Evolutionary conservation across 2,329 filamentous ascomycete species (phyloP), one percentile per base, ranked within the genome.

Genomic region (Diaporthe caulivora): DNA sequence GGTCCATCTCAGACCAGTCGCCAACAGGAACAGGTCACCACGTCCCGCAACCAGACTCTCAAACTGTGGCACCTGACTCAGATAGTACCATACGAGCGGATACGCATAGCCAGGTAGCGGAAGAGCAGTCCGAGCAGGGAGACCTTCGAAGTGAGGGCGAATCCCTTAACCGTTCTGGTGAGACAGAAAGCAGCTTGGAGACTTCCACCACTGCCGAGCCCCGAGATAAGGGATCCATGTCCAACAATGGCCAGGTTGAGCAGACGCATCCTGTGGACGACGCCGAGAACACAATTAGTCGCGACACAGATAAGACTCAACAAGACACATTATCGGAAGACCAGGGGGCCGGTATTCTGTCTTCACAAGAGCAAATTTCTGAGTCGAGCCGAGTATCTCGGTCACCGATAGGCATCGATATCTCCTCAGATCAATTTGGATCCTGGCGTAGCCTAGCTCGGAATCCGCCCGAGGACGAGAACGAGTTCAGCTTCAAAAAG

Each of bases 401-500:
- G 15, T 67, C 62, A 40, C n/a, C 62, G 18, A 13, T 21, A 13
- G 13, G 47, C 40, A 31, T 26, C 15, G 47, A 29, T 18, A 0
- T 26, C 15, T 5, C 47, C n/a, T 37, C 47, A 31, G 62, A 53
- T 21, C 21, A 18, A 13, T 53, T 67, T 31, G 62, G 62, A 67
- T 53, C 62, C n/a, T 67, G 62, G 62, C 18, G 17, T 24, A 67
- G 47, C 5, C 31, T 10, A 40, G 31, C 31, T 9, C 29, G 53
- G 4, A 53, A 31, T 40, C 21, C 21, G 17, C 31, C 62, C 10
- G 31, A n/a, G n/a, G n/a, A 67, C n/a, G 44, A 40, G 18, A 37
- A 40, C n/a, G 62, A 53, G 13, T 40, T 67, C 31, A 67, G 62
- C 47, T 53, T 67, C 24, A 67, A 67, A 29, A 67, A 53, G 31